Base-by-base conservation (phyloP, 495 filamentous ascomycete species). In the Penicillium silybi region DNA sequence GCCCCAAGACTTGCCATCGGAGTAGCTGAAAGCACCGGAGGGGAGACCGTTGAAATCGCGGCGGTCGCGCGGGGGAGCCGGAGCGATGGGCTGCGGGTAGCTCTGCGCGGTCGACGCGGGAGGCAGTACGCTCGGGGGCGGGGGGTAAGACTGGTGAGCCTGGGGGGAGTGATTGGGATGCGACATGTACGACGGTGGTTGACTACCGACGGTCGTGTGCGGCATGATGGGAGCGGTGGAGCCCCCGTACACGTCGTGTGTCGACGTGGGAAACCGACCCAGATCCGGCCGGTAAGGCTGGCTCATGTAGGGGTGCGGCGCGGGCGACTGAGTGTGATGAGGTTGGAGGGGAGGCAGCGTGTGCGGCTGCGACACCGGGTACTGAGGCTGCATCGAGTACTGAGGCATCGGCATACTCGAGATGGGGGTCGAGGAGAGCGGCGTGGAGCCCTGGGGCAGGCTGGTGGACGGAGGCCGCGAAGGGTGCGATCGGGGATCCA, bases 301-400 rank as follows among this genome's bases (percentile, higher is more conserved):
- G 40, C 72, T 75, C 79, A 87, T 86, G 65, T 78, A 79, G 58
- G 78, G 72, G 61, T 77, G 72, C 49, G 72, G 69, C 54, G 65
- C 68, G 44, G 73, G 73, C 37, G 73, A 75, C 52, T 73, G 72
- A 49, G 63, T 63, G 54, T 80, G 75, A 67, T 80, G 82, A 50
- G 81, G 79, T 68, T 88, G 84, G 47, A 88, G 72, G 32, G 85
- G 85, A 39, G 85, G 85, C 61, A 88, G 74, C n/a, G 84, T 87
- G 65, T 88, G 84, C 57, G 81, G 72, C 65, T 82, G 80, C 37
- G 76, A 72, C 32, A 77, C 73, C 46, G 73, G 68, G 62, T 84
- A 77, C 67, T 84, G 81, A 51, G 77, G 74, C 64, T 83, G 81
- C 71, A 76, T 76, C 56, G 65, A 57, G 67, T 76, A 76, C 54